phyloP scores from a whole-genome alignment of 352 stramenopile species.

The Globisporangium abappressorium region DNA sequence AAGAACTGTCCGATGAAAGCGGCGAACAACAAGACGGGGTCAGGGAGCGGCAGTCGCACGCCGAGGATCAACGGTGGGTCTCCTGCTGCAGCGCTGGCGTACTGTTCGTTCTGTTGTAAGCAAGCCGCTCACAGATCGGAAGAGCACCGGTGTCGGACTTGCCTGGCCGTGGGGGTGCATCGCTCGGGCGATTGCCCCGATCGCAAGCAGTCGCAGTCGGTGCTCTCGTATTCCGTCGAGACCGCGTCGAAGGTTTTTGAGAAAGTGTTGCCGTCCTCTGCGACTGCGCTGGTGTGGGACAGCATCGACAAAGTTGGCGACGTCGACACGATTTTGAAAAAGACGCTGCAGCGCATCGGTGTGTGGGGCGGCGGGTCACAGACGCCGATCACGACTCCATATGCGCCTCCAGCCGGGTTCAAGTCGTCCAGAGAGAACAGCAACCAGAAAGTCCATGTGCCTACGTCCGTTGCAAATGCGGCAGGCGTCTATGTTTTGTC shows the following conservation, averaged over 20 bases:
- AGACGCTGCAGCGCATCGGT: slow-evolving; percentile 64
- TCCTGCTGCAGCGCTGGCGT: slow-evolving; percentile 15
- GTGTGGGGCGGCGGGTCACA: slow-evolving; percentile 81
- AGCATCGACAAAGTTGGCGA: slow-evolving; percentile 77
- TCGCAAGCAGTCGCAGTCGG: slow-evolving; percentile 29
- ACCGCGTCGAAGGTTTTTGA: slow-evolving; percentile 66
- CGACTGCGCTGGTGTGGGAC: slow-evolving; percentile 46
- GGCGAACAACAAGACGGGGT: slow-evolving; percentile 6
- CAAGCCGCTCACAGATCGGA: slow-evolving; percentile 47
- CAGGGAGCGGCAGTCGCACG: slow-evolving; percentile 7
- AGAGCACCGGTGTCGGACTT: slow-evolving; percentile 62
- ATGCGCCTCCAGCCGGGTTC: slow-evolving; percentile 24
- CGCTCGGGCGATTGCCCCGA: slow-evolving; percentile 57
- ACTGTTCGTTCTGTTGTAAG: slow-evolving; percentile 66
- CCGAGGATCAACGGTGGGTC: slow-evolving; percentile 15
- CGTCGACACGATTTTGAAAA: slow-evolving; percentile 65
- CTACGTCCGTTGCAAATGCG: slow-evolving; percentile 20
- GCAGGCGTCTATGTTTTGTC: slow-evolving; percentile 72
- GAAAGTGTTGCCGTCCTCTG: slow-evolving; percentile 49
- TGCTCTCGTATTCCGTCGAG: slow-evolving; percentile 67
- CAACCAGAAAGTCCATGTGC: slow-evolving; percentile 12
- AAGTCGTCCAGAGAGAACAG: slow-evolving; percentile 13
- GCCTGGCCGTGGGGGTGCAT: slow-evolving; percentile 47
- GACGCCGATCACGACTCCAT: slow-evolving; percentile 79
- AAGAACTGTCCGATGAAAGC: slow-evolving; percentile 51